phyloP scores from a whole-genome alignment of 2,329 filamentous ascomycete genomes.

The Periconia macrospinosa region DNA sequence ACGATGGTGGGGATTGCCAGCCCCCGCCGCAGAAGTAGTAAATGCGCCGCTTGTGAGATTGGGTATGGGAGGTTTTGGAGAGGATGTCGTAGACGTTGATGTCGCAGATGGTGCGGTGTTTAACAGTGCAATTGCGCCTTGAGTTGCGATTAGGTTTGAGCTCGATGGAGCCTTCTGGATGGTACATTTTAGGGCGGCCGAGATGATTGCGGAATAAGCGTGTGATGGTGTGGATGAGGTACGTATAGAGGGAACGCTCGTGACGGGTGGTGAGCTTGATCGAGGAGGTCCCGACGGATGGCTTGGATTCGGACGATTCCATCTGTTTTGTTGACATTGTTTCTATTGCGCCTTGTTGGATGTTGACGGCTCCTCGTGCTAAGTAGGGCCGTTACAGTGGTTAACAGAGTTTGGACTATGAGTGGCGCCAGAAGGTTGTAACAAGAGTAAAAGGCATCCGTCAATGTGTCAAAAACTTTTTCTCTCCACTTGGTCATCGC shows the following conservation, averaged over 20 bases:
- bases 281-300: conserved; percentile 7
- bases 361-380: too few species aligned
- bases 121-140: conserved; percentile 37
- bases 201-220: conserved; percentile 42
- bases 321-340: background rate
- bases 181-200: conserved; percentile 29
- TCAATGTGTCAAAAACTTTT: too few species aligned
- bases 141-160: conserved; percentile 42
- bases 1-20: conserved; percentile 55
- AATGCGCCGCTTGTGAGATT: conserved; percentile 39
- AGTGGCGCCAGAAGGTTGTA: too few species aligned
- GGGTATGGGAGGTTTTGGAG: conserved; percentile 13
- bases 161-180: conserved; percentile 46
- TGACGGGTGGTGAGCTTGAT: conserved; percentile 41
- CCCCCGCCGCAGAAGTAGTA: conserved; percentile 61
- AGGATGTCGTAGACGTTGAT: conserved; percentile 52
- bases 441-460: too few species aligned
- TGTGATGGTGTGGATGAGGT: conserved; percentile 42
- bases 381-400: too few species aligned
- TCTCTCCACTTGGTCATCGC: too few species aligned
- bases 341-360: too few species aligned
- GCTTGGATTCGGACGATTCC: background rate
- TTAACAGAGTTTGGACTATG: too few species aligned
- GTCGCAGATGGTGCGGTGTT: conserved; percentile 45
- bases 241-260: conserved; percentile 44